These are phyloP conservation scores for Apiospora arundinis DNA, from an alignment of 2,329 filamentous ascomycete genomes.

Conservation along the genomic window DNA sequence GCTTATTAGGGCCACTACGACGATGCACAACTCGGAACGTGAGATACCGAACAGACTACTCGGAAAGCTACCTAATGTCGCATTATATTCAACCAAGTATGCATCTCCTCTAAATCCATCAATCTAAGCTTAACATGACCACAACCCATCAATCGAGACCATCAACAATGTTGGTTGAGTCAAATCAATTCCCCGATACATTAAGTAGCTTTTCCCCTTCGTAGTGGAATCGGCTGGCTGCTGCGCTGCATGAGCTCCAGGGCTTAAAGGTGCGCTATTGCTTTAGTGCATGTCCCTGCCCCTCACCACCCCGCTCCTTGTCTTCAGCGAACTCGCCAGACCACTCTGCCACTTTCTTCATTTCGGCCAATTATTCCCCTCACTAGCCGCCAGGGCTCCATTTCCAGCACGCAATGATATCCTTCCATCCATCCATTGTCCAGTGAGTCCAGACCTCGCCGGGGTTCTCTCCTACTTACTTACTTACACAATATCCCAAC, in stretches of 20 bases:
- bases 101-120: neutral
- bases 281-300: neutral
- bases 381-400: too few species aligned
- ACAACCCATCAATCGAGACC: neutral
- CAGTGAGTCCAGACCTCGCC: too few species aligned
- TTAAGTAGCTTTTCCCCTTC: neutral
- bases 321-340: slow-evolving; percentile 62
- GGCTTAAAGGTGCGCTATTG: neutral
- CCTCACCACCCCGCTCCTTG: neutral
- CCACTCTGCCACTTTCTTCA: slow-evolving; percentile 24
- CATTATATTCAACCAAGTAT: neutral
- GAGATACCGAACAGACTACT: neutral
- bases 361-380: neutral
- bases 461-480: too few species aligned
- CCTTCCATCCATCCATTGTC: too few species aligned
- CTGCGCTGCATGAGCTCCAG: neutral
- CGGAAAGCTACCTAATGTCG: neutral
- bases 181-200: slow-evolving; percentile 3
- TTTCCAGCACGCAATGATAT: too few species aligned
- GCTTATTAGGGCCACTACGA: neutral
- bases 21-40: neutral
- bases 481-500: too few species aligned
- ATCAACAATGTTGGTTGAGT: neutral
- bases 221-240: neutral
- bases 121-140: neutral